Evolutionary conservation across 768 basidiomycete genomes (phyloP).

Genomic region (Phylloporus sp.): DNA sequence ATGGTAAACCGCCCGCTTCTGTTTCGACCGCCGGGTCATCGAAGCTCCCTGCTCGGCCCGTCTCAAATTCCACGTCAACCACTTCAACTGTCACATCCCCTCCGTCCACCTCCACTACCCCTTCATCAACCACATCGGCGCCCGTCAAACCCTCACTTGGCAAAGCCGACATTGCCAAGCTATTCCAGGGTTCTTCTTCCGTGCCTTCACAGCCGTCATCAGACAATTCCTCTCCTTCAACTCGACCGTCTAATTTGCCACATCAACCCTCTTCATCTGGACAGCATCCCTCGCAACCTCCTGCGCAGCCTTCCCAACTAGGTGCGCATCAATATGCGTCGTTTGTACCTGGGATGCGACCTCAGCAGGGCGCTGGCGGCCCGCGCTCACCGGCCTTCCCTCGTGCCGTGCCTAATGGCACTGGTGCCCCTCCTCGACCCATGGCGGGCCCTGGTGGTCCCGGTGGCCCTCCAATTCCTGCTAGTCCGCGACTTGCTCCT

Average conservation of each 20-base stretch:
- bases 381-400: slow-evolving; percentile 66
- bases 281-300: slow-evolving; percentile 36
- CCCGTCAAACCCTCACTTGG: slow-evolving; percentile 28
- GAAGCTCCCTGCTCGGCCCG: slow-evolving; percentile 27
- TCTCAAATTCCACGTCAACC: slow-evolving; percentile 16
- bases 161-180: slow-evolving; percentile 37
- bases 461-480: slow-evolving; percentile 45
- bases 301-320: slow-evolving; percentile 37
- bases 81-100: slow-evolving; percentile 29
- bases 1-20: slow-evolving; percentile 56
- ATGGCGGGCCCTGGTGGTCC: slow-evolving; percentile 47
- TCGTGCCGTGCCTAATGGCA: slow-evolving; percentile 60
- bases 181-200: slow-evolving; percentile 37
- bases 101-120: slow-evolving; percentile 28
- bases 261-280: slow-evolving; percentile 36
- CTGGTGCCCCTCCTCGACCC: slow-evolving; percentile 42
- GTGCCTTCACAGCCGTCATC: slow-evolving; percentile 45
- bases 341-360: slow-evolving; percentile 49
- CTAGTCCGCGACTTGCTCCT: slow-evolving; percentile 64
- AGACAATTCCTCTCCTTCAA: slow-evolving; percentile 55
- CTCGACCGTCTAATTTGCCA: slow-evolving; percentile 50
- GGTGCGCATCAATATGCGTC: slow-evolving; percentile 41
- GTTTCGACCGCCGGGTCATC: slow-evolving; percentile 38
- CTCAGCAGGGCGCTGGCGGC: slow-evolving; percentile 41
- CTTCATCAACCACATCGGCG: slow-evolving; percentile 34